Percentiles rank a stretch among this genome's conserved stretches.
phyloP scores from a whole-genome alignment of 176 grass and related monocot species.

The Ananas comosus region DNA sequence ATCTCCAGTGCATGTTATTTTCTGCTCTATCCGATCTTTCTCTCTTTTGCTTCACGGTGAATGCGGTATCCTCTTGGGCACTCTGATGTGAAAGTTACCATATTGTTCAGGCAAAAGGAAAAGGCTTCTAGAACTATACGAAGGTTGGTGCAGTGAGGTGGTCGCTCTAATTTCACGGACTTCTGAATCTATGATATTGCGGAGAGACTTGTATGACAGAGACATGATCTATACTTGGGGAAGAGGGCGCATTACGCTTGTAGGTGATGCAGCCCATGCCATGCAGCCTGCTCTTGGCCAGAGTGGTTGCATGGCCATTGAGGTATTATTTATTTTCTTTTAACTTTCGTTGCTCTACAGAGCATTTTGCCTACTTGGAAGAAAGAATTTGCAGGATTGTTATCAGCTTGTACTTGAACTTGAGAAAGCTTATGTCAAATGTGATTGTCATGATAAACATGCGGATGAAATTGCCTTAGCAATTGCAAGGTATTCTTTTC shows the following conservation, averaged over 20 bases:
- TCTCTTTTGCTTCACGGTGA: too few species aligned
- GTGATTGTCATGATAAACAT: too few species aligned
- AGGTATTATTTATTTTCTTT: not conserved
- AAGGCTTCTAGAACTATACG: not conserved
- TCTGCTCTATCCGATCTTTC: too few species aligned
- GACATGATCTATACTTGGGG: conserved; percentile 1
- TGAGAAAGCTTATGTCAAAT: not conserved
- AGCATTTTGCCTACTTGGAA: not conserved
- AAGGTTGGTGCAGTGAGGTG: not conserved
- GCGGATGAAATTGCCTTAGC: too few species aligned
- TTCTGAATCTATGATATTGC: not conserved
- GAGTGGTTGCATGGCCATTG: not conserved
- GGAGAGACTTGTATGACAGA: not conserved
- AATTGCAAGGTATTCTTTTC: too few species aligned
- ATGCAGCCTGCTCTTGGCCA: not conserved
- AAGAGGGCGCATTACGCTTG: not conserved
- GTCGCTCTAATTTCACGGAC: not conserved
- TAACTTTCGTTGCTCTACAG: not conserved
- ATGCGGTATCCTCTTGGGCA: too few species aligned
- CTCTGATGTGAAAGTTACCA: not conserved
- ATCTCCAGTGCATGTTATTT: too few species aligned
- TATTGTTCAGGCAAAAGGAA: not conserved
- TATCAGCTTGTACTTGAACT: not conserved
- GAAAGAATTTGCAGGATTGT: not conserved
- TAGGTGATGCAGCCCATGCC: not conserved